phyloP scores from a whole-genome alignment of 805 yeast species.

The Metschnikowia anglica region DNA sequence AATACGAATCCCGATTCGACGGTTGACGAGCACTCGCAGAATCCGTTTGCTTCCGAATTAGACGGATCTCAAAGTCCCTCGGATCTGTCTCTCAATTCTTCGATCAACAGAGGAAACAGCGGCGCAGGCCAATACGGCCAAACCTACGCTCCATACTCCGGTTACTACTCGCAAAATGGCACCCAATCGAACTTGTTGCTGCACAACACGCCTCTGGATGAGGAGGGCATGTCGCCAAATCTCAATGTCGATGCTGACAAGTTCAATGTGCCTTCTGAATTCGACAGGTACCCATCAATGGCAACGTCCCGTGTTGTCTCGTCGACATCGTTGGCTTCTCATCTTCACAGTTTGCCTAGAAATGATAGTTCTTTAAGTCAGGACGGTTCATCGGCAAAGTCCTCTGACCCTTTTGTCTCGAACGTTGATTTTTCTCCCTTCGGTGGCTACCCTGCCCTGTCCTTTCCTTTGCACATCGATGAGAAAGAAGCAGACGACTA shows the following conservation, averaged over 20 bases:
- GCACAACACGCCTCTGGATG: constrained; percentile 12
- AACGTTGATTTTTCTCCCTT: constrained; percentile 78
- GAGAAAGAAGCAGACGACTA: constrained; percentile 96
- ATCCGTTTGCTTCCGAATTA: constrained; percentile 17
- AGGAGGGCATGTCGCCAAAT: constrained; percentile 9
- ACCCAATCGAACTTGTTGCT: constrained; percentile 39
- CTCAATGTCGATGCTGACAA: constrained; percentile 11
- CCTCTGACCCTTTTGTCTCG: constrained; percentile 38
- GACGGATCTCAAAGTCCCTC: constrained; percentile 13
- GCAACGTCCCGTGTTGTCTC: constrained; percentile 60
- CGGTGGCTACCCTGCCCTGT: constrained; percentile 94
- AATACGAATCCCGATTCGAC: constrained; percentile 17
- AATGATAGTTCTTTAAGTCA: constrained; percentile 15
- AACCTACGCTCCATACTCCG: constrained; percentile 33
- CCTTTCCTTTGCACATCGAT: constrained; percentile 86
- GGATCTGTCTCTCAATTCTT: constrained; percentile 13
- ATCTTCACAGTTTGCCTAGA: constrained; percentile 11
- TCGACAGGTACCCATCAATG: constrained; percentile 66
- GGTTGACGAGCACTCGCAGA: constrained; percentile 5
- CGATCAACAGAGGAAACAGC: constrained; percentile 9
- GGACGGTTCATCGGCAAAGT: constrained; percentile 24
- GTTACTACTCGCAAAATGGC: constrained; percentile 42
- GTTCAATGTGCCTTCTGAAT: constrained; percentile 52
- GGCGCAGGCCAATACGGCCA: constrained; percentile 16
- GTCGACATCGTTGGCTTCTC: constrained; percentile 33